Conservation (phyloP, 2,329 filamentous ascomycete genomes). For the Tolypocladium cylindrosporum region DNA sequence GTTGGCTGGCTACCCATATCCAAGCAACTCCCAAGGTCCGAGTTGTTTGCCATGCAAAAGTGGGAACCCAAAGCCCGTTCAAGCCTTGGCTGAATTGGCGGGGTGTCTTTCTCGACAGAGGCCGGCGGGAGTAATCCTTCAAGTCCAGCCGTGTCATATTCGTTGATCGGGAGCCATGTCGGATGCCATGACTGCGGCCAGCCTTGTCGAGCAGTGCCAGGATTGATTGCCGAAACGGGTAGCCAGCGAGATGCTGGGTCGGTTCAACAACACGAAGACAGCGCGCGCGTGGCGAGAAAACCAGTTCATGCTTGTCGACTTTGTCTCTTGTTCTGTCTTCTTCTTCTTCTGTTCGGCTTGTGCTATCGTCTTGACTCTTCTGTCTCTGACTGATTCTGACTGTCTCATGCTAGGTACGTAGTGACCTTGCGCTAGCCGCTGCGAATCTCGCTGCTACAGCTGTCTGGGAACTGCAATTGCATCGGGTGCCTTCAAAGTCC, state of each 20-base stretch:
- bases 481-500: constrained; percentile 31
- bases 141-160: background rate
- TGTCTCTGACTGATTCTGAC: constrained; percentile 18
- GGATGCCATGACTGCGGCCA: background rate
- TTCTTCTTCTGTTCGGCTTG: constrained; percentile 31
- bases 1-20: background rate
- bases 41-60: background rate
- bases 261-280: constrained; percentile 26
- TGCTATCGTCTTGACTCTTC: constrained; percentile 59
- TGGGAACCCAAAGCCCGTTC: background rate
- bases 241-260: background rate
- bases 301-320: constrained; percentile 35
- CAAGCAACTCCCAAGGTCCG: background rate
- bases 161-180: background rate
- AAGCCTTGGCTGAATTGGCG: background rate
- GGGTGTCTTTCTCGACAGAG: background rate
- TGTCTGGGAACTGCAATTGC: constrained; percentile 29
- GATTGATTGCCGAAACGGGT: background rate
- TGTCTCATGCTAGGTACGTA: constrained; percentile 55
- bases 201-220: background rate
- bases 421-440: constrained; percentile 52
- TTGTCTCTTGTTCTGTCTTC: constrained; percentile 17
- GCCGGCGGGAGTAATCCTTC: background rate
- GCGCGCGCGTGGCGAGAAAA: constrained; percentile 22
- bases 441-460: constrained; percentile 42